These are phyloP conservation scores for Pseudisothecium myosuroides DNA, from an alignment of 225 moss, liverwort and hornwort species.

Conservation along the genomic window DNA sequence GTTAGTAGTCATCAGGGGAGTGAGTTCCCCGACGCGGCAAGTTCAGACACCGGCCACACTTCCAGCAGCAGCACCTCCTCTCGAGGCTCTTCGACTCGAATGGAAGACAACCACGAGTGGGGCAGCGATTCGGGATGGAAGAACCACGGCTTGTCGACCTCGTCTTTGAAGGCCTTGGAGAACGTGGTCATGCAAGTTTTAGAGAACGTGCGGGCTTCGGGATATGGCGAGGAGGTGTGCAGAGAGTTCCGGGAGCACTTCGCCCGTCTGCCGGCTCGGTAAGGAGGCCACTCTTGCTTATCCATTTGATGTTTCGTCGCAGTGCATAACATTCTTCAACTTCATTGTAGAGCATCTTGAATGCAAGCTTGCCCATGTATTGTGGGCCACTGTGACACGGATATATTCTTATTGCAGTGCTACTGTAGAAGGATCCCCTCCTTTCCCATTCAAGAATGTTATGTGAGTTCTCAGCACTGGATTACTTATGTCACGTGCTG, in stretches of 20 bases:
- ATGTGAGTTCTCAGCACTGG: neutral
- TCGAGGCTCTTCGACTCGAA: slow-evolving; percentile 18
- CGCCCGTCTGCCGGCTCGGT: slow-evolving; percentile 72
- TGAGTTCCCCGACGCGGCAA: slow-evolving; percentile 1
- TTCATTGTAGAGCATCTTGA: neutral
- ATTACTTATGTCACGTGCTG: neutral
- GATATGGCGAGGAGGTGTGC: slow-evolving; percentile 79
- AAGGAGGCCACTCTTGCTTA: neutral
- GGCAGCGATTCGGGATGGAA: slow-evolving; percentile 19
- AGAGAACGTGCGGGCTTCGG: slow-evolving; percentile 65
- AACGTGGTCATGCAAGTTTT: slow-evolving; percentile 74
- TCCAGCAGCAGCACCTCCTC: slow-evolving; percentile 22
- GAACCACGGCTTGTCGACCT: slow-evolving; percentile 21
- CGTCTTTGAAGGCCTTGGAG: slow-evolving; percentile 43
- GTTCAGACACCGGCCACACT: neutral
- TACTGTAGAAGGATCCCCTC: neutral
- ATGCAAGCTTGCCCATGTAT: neutral
- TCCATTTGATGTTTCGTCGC: neutral
- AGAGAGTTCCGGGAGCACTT: slow-evolving; percentile 77
- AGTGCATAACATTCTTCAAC: neutral
- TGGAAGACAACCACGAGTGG: slow-evolving; percentile 17
- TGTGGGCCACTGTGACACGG: neutral
- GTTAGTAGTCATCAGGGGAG: neutral
- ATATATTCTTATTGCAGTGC: neutral
- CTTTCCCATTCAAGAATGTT: neutral